Evolutionary conservation across 495 filamentous ascomycete species (phyloP).

Genomic region (Friedmanniomyces simplex): DNA sequence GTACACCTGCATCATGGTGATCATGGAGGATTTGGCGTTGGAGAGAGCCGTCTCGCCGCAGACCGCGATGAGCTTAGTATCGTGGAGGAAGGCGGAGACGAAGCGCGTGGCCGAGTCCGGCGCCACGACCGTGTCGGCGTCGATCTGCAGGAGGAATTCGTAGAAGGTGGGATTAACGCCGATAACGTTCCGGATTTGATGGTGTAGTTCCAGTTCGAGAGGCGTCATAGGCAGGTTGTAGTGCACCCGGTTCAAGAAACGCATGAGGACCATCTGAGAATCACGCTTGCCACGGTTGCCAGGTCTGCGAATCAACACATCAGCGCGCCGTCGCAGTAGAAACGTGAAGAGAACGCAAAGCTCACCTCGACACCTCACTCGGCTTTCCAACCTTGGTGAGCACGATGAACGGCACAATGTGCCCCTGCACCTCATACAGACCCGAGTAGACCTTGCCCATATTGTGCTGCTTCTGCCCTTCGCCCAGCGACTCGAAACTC

Average conservation of each 20-base stretch:
- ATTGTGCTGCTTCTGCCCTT: constrained; percentile 95
- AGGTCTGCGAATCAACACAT: constrained; percentile 41
- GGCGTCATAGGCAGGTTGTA: constrained; percentile 95
- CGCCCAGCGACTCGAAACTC: constrained; percentile 92
- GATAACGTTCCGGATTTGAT: constrained; percentile 98
- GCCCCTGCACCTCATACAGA: constrained; percentile 92
- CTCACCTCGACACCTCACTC: constrained; percentile 68
- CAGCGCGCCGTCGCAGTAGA: neutral
- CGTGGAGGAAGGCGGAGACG: constrained; percentile 80
- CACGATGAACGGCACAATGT: constrained; percentile 96
- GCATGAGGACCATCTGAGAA: constrained; percentile 95
- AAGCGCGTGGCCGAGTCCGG: constrained; percentile 86
- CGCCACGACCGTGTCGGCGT: constrained; percentile 92
- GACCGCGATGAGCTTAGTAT: constrained; percentile 82
- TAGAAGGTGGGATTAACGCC: constrained; percentile 98
- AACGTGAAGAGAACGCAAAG: neutral
- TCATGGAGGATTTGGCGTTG: constrained; percentile 83
- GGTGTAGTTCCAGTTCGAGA: constrained; percentile 94
- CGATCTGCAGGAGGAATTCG: constrained; percentile 93
- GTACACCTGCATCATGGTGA: constrained; percentile 99
- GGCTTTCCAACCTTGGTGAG: constrained; percentile 96
- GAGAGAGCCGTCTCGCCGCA: constrained; percentile 91
- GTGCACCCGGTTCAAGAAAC: constrained; percentile 95
- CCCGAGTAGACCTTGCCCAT: constrained; percentile 99
- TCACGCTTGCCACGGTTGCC: constrained; percentile 99